These are phyloP conservation scores for Neocucurbitaria cava DNA, from an alignment of 2,329 filamentous ascomycete genomes.

Conservation along the genomic window DNA sequence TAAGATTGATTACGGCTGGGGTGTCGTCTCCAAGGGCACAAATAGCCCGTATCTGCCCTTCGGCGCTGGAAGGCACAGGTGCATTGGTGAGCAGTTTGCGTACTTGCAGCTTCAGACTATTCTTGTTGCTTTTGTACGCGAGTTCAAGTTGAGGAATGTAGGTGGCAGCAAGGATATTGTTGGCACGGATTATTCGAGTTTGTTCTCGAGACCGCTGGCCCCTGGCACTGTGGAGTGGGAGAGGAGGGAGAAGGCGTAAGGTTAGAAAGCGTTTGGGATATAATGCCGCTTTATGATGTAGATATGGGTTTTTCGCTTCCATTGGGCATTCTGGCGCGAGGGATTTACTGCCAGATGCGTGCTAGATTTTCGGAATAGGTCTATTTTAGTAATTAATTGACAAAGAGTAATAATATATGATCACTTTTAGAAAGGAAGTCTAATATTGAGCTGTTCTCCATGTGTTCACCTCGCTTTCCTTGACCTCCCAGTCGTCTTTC, in stretches of 20 bases:
- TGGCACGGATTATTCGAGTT: slow-evolving; percentile 68
- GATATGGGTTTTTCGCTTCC: slow-evolving; percentile 7
- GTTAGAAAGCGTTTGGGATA: neutral
- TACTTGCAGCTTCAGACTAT: slow-evolving; percentile 92
- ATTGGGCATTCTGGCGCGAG: too few species aligned
- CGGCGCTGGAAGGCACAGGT: slow-evolving; percentile 89
- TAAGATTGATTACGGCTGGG: slow-evolving; percentile 93
- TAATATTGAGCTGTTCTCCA: too few species aligned
- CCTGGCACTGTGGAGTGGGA: slow-evolving; percentile 74
- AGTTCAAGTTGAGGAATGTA: slow-evolving; percentile 80
- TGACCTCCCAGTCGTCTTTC: too few species aligned
- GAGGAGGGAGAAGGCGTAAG: slow-evolving; percentile 58
- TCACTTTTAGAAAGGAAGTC: too few species aligned
- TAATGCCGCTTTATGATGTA: slow-evolving; percentile 29
- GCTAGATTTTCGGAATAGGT: too few species aligned
- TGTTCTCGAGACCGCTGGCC: slow-evolving; percentile 55
- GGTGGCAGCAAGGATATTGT: slow-evolving; percentile 74
- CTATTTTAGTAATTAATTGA: too few species aligned
- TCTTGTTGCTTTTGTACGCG: slow-evolving; percentile 74
- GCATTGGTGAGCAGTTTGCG: slow-evolving; percentile 96
- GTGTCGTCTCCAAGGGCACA: slow-evolving; percentile 88
- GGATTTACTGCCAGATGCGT: too few species aligned
- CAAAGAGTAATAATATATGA: too few species aligned
- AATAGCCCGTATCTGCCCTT: slow-evolving; percentile 92
- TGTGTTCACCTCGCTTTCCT: too few species aligned